Evolutionary conservation across 2,329 filamentous ascomycete genomes (phyloP), one percentile per base, ranked within the genome.

Genomic region (Lomentospora prolificans): DNA sequence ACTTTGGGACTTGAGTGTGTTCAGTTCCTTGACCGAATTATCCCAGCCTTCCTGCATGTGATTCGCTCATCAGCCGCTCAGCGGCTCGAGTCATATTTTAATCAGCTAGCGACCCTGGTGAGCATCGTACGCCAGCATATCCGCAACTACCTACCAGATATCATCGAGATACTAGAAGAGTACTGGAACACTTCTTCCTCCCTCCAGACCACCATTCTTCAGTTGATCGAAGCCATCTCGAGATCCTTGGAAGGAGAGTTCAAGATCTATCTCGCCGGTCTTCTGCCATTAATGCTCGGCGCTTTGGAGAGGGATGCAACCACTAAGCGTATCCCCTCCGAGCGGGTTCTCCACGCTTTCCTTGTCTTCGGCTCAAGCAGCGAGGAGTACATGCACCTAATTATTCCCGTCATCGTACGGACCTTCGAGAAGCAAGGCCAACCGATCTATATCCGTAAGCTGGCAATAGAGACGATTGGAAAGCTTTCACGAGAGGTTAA

Each of bases 361-460:
- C 74, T 99, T 27, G 89, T 99, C 0, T 99, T 99, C 67, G 95
- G 95, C 1, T 86, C 91, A 0, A 97, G 91, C 65, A 89, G 88
- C 9, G 94, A 99, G 67, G 94, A 99, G 68, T 99, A 99, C 69
- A 99, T 99, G 94, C 94, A 99, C 67, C 78, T 99, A 54, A 97
- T 99, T 61, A 89, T 99, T 53, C 94, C 94, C 0, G 90, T 95
- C 33, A 90, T 99, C 64, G 91, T 99, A 7, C 85, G 87, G 48
- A 87, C 96, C 51, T 97, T 99, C 65, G 92, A 99, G 67, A 95
- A 90, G 65, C 82, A 87, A 30, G 85, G 87, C 9, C 89, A 95
- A 60, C 90, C 90, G 6, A 75, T 81, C 1, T 86, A 86, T 58
- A 82, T 96, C 51, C 82, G 90, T 55, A 95, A 90, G 69, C 84